phyloP scores from a whole-genome alignment of 371 early-diverging fungal species.

The Mortierella sp. region DNA sequence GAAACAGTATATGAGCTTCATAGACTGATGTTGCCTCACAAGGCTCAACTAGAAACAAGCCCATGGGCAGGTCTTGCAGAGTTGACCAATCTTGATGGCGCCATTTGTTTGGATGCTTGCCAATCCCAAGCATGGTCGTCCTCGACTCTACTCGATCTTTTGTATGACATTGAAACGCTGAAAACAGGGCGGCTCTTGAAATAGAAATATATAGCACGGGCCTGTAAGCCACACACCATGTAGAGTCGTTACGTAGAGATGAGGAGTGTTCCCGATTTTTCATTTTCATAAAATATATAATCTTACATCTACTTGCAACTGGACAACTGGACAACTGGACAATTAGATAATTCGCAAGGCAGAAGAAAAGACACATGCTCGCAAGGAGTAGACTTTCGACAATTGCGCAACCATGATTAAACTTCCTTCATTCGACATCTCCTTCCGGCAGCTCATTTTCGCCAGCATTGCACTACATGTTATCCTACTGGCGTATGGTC shows the following conservation, averaged over 20 bases:
- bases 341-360: background rate
- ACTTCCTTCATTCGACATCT: constrained; percentile 28
- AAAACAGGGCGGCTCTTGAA: constrained; percentile 10
- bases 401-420: constrained; percentile 9
- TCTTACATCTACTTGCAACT: background rate
- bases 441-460: constrained; percentile 43
- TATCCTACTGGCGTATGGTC: constrained; percentile 81
- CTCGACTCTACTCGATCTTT: constrained; percentile 79
- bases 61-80: constrained; percentile 95
- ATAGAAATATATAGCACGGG: background rate
- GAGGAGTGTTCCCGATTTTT: too few relatives aligned
- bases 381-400: background rate
- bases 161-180: constrained; percentile 55
- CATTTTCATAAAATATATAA: too few relatives aligned
- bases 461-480: constrained; percentile 67
- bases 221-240: background rate
- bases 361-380: constrained; percentile 1
- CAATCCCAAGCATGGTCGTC: constrained; percentile 97
- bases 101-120: constrained; percentile 85
- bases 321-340: background rate
- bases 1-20: constrained; percentile 65
- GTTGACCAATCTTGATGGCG: constrained; percentile 92
- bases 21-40: constrained; percentile 79
- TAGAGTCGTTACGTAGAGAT: background rate
- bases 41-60: constrained; percentile 73